Conservation (phyloP, 495 filamentous ascomycete species). For the Parmelia sp. region DNA sequence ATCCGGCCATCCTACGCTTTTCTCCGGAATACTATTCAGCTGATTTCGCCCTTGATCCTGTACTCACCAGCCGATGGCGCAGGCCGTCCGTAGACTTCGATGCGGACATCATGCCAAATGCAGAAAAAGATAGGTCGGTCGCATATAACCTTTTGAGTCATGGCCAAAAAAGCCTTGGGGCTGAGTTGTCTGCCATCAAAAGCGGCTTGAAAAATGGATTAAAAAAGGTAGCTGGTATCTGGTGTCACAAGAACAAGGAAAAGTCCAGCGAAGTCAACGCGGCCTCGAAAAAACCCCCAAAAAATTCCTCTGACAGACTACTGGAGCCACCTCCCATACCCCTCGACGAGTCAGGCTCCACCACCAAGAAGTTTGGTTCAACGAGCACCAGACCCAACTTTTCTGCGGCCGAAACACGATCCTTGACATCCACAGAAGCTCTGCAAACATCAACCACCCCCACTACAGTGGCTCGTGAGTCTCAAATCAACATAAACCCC, state of each 20-base stretch:
- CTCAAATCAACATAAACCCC: conserved; percentile 17
- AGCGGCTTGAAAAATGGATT: conserved; percentile 1
- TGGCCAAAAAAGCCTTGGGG: conserved; percentile 7
- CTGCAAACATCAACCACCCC: conserved; percentile 11
- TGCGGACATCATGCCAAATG: conserved; percentile 4
- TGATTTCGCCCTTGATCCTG: conserved; percentile 1
- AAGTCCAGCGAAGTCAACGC: not conserved
- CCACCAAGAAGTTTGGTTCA: not conserved
- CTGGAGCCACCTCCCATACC: conserved; percentile 6
- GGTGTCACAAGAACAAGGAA: conserved; percentile 6
- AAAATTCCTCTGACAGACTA: conserved; percentile 11
- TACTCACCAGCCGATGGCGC: conserved; percentile 7
- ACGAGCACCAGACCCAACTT: conserved; percentile 11
- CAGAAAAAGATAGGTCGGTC: conserved; percentile 1
- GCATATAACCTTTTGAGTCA: not conserved
- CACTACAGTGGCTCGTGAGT: conserved; percentile 9
- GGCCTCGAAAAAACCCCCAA: not conserved
- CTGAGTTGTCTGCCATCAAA: conserved; percentile 7
- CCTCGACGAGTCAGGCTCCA: not conserved
- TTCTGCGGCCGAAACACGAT: conserved; percentile 14
- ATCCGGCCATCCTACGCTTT: conserved; percentile 36
- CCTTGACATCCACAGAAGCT: conserved; percentile 2
- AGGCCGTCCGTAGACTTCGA: conserved; percentile 12
- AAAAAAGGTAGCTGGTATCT: conserved; percentile 22
- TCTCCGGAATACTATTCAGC: conserved; percentile 7